A percentile compares a stretch with the other conserved stretches of the same genome.
Conservation (phyloP, 306 rosid species). For the Pterocarpus santalinus region DNA sequence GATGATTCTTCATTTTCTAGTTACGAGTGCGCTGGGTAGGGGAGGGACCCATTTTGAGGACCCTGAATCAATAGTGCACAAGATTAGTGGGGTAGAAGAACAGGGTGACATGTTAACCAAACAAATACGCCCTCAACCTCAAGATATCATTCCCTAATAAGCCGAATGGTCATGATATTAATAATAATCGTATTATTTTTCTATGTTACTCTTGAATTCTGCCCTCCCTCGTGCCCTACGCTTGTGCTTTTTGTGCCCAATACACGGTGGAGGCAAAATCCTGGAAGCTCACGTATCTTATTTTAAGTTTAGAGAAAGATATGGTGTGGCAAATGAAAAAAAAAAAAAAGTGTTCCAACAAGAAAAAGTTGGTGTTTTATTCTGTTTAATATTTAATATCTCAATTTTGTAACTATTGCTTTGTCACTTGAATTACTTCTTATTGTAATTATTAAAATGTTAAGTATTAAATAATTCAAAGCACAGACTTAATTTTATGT, state of each 20-base stretch:
- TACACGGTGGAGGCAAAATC: constrained; percentile 21
- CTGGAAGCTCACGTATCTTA: constrained; percentile 20
- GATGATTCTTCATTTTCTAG: neutral
- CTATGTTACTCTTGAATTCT: neutral
- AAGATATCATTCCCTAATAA: neutral
- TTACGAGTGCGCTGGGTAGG: constrained; percentile 11
- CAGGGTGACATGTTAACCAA: constrained; percentile 41
- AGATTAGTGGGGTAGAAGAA: constrained; percentile 34
- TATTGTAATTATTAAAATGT: too few species aligned
- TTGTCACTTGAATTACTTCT: too few species aligned
- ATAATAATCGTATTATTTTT: neutral
- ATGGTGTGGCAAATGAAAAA: too few species aligned
- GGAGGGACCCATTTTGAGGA: constrained; percentile 37
- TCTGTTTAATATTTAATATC: too few species aligned
- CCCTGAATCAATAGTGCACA: neutral
- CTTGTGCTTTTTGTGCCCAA: neutral
- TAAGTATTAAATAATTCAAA: too few species aligned
- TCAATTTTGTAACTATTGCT: too few species aligned
- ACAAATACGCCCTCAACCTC: neutral
- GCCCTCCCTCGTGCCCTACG: constrained; percentile 28
- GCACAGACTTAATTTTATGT: too few species aligned
- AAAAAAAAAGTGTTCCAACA: too few species aligned
- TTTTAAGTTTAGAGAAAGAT: neutral
- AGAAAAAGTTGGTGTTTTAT: too few species aligned
- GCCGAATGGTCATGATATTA: neutral